Evolutionary conservation across 2,329 filamentous ascomycete genomes (phyloP).

Genomic region (Colletotrichum chlorophyti): DNA sequence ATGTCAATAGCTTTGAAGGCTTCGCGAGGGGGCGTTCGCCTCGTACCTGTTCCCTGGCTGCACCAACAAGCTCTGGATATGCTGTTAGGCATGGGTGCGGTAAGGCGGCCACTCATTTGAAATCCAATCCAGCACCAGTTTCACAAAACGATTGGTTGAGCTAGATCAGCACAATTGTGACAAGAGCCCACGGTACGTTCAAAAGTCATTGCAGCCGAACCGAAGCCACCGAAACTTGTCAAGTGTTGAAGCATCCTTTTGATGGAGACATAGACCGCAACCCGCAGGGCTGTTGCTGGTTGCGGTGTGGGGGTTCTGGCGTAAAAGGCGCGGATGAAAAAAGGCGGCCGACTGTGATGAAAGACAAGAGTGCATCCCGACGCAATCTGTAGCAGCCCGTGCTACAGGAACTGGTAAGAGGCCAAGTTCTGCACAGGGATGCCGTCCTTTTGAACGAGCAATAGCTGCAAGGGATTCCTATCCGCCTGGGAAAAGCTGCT

Average conservation of each 20-base stretch:
- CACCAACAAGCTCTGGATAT: not conserved
- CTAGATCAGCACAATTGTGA: slow-evolving; percentile 19
- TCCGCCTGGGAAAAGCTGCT: not conserved
- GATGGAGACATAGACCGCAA: not conserved
- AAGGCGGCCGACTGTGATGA: too few species aligned
- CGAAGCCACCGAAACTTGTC: too few species aligned
- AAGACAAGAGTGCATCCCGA: too few species aligned
- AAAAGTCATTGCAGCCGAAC: too few species aligned
- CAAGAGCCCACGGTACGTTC: too few species aligned
- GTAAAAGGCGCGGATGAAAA: too few species aligned
- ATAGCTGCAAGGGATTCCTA: not conserved
- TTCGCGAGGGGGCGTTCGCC: not conserved
- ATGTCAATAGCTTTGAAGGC: slow-evolving; percentile 2
- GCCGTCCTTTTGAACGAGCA: too few species aligned
- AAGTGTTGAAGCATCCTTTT: not conserved
- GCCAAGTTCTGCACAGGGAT: too few species aligned
- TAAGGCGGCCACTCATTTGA: not conserved
- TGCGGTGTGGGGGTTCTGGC: slow-evolving; percentile 14
- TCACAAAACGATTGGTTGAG: slow-evolving; percentile 4
- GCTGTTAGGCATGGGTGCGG: not conserved
- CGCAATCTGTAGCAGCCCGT: too few species aligned
- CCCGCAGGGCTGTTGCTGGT: slow-evolving; percentile 11
- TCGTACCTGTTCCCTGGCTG: slow-evolving; percentile 9
- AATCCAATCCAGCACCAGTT: slow-evolving; percentile 6
- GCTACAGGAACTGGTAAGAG: too few species aligned